Percentiles rank a stretch among this genome's conserved stretches.
Conservation (phyloP, 2,329 filamentous ascomycete genomes). For the Penicillium sp. region DNA sequence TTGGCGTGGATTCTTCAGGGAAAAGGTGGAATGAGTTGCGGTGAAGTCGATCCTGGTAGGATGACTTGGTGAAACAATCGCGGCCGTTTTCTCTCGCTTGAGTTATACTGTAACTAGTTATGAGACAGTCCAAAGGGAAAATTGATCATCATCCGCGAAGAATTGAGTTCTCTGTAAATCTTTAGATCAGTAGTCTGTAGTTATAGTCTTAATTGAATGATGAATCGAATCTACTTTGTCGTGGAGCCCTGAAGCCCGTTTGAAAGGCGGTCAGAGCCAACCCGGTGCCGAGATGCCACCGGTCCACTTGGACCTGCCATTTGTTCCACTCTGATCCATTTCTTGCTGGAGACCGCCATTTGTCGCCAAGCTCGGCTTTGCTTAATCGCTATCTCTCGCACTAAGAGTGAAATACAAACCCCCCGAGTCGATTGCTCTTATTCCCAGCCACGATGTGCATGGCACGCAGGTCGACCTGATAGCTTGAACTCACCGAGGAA, state of each 20-base stretch:
- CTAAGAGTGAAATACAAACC: neutral
- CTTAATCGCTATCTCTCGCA: neutral
- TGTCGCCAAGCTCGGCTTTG: constrained; percentile 1
- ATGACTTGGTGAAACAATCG: constrained; percentile 8
- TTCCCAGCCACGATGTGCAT: constrained; percentile 17
- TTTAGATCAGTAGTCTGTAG: neutral
- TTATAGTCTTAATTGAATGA: neutral
- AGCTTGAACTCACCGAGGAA: constrained; percentile 8
- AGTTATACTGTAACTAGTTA: constrained; percentile 25
- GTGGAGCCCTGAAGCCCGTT: neutral
- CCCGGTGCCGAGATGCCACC: constrained; percentile 20
- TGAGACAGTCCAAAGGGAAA: constrained; percentile 22
- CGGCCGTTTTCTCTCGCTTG: constrained; percentile 21
- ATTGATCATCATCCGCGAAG: constrained; percentile 24
- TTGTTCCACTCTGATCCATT: constrained; percentile 6
- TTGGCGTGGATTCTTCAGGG: constrained; percentile 4
- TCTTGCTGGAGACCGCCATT: constrained; percentile 7
- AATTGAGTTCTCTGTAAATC: neutral
- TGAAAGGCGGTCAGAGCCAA: constrained; percentile 22
- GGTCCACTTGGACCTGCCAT: constrained; percentile 18
- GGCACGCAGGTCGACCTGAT: constrained; percentile 1
- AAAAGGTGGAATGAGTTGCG: constrained; percentile 12
- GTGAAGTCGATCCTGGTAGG: constrained; percentile 6
- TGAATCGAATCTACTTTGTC: no score
- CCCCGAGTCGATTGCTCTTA: constrained; percentile 12